A percentile compares a stretch with the other conserved stretches of the same genome.
These are phyloP conservation scores for Tetrastigma voinierianum DNA, from an alignment of 164 flowering plant species.

Conservation along the genomic window DNA sequence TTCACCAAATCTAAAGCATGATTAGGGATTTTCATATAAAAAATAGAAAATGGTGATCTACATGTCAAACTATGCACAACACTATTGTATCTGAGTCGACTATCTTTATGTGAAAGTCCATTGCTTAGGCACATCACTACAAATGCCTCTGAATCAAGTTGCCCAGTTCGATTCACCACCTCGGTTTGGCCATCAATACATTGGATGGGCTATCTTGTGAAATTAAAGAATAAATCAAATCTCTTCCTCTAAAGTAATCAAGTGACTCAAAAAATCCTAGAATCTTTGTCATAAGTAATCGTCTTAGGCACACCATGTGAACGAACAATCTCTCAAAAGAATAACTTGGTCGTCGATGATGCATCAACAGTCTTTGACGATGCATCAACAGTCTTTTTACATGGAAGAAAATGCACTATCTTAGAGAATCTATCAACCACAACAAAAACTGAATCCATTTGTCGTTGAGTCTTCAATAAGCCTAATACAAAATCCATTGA, in stretches of 20 bases:
- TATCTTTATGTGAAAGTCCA: not conserved
- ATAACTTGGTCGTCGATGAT: not conserved
- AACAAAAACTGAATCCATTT: conserved; percentile 13
- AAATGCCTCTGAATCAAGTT: not conserved
- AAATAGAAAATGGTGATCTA: conserved; percentile 1
- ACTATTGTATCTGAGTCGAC: conserved; percentile 5
- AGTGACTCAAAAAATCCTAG: conserved; percentile 1
- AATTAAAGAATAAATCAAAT: not conserved
- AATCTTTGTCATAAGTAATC: not conserved
- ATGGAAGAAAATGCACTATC: conserved; percentile 13
- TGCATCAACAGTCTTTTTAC: too few species aligned
- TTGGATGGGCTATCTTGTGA: not conserved
- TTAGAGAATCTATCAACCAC: conserved; percentile 17
- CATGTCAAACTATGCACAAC: not conserved
- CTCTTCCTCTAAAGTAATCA: not conserved
- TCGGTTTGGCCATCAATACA: conserved; percentile 9
- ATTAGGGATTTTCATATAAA: not conserved
- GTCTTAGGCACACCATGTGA: conserved; percentile 3
- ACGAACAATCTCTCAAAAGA: not conserved
- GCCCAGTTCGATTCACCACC: not conserved
- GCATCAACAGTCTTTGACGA: conserved; percentile 4
- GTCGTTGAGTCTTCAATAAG: conserved; percentile 7
- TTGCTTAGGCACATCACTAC: not conserved
- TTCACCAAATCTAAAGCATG: conserved; percentile 3
- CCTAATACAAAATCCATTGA: conserved; percentile 21